Conservation (phyloP, 148 eudicot species). For the Diospyros lotus region DNA sequence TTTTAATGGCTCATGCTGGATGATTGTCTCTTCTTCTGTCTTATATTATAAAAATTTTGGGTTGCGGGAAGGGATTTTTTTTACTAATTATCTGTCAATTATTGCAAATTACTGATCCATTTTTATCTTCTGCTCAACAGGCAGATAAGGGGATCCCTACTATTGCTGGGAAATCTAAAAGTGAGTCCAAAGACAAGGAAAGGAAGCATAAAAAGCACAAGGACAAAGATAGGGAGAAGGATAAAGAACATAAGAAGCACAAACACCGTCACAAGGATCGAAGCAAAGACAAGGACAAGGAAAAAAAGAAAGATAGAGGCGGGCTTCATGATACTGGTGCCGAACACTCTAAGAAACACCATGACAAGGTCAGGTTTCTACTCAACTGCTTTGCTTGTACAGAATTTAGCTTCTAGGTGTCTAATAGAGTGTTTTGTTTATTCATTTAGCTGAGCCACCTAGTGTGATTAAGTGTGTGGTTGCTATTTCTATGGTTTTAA, state of each 20-base stretch:
- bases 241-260: constrained; percentile 94
- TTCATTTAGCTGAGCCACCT: neutral
- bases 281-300: constrained; percentile 87
- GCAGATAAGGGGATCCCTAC: constrained; percentile 88
- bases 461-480: neutral
- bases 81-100: neutral
- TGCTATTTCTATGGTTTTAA: neutral
- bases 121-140: constrained; percentile 31
- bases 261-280: constrained; percentile 94
- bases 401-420: neutral
- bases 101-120: constrained; percentile 10
- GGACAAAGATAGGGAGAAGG: constrained; percentile 82
- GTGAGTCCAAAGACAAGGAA: constrained; percentile 86
- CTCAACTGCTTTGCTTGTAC: constrained; percentile 1
- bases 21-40: neutral
- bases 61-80: constrained; percentile 1
- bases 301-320: constrained; percentile 76
- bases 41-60: neutral
- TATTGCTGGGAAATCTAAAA: constrained; percentile 65
- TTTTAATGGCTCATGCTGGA: neutral
- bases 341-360: constrained; percentile 71
- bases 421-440: neutral
- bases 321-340: constrained; percentile 70
- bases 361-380: constrained; percentile 67
- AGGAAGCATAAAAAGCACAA: constrained; percentile 83